Evolutionary conservation across 352 stramenopile species (phyloP).

Genomic region (Globisporangium takayamanum): DNA sequence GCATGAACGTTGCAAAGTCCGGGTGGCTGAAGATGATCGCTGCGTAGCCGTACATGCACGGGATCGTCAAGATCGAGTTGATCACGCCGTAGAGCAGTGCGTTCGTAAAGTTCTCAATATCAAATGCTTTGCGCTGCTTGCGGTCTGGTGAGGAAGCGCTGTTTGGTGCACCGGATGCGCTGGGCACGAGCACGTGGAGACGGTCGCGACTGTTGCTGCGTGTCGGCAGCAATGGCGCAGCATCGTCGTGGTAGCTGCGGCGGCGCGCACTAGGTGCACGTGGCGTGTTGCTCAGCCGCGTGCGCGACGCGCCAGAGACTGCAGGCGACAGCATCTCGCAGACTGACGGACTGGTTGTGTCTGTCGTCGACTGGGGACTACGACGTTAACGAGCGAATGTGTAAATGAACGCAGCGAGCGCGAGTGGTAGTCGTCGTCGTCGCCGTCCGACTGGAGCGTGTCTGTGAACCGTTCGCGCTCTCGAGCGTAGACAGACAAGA

Average conservation of each 20-base stretch:
- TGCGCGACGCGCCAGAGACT: constrained; percentile 47
- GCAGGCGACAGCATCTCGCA: constrained; percentile 49
- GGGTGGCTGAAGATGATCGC: constrained; percentile 93
- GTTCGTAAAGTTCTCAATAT: constrained; percentile 44
- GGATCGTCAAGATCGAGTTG: constrained; percentile 93
- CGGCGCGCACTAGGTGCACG: constrained; percentile 13
- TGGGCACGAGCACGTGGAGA: not conserved
- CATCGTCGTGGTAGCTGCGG: constrained; percentile 28
- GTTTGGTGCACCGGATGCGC: not conserved
- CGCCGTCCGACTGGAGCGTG: too few species aligned
- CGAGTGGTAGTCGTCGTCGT: too few species aligned
- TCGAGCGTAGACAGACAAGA: too few species aligned
- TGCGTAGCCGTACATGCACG: constrained; percentile 93
- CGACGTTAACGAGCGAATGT: too few species aligned
- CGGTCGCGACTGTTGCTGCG: constrained; percentile 5
- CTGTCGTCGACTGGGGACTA: too few species aligned
- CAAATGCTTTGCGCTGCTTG: not conserved
- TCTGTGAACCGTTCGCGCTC: too few species aligned
- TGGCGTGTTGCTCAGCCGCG: constrained; percentile 30
- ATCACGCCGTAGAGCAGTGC: constrained; percentile 86
- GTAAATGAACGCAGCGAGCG: too few species aligned
- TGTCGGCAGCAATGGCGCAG: constrained; percentile 23
- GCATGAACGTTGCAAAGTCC: constrained; percentile 86
- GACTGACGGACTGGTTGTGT: not conserved
- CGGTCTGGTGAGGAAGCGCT: not conserved